phyloP scores from a whole-genome alignment of 1,139 yeast genomes.

The Chernovozyma sophiae-reginae region DNA sequence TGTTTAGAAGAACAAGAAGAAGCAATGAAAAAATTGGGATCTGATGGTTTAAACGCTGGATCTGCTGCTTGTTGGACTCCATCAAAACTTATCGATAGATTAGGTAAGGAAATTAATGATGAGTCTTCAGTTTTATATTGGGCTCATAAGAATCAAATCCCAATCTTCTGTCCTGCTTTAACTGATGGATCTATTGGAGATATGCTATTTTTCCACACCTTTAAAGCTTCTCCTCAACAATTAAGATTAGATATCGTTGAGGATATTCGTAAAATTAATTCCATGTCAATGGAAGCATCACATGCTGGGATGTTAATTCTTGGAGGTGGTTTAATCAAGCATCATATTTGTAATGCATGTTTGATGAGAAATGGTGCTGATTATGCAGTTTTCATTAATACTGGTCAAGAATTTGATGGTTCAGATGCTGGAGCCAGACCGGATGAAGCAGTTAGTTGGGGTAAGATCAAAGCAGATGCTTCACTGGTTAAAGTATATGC shows the following conservation, averaged over 20 bases:
- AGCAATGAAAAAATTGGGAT: conserved; percentile 55
- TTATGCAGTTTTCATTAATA: conserved; percentile 92
- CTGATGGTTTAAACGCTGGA: conserved; percentile 47
- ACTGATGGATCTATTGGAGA: conserved; percentile 99
- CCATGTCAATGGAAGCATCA: conserved; percentile 94
- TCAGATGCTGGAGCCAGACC: conserved; percentile 99
- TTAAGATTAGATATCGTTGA: conserved; percentile 87
- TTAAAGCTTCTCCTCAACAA: conserved; percentile 87
- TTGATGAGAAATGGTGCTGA: conserved; percentile 99
- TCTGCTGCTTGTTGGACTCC: conserved; percentile 79
- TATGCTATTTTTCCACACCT: conserved; percentile 97
- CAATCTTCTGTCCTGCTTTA: conserved; percentile 93
- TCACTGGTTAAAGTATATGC: conserved; percentile 87
- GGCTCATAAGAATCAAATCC: conserved; percentile 96
- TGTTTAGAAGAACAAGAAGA: conserved; percentile 87
- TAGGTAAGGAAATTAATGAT: conserved; percentile 92
- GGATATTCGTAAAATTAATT: conserved; percentile 85
- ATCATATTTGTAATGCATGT: conserved; percentile 96
- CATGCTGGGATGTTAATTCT: conserved; percentile 92
- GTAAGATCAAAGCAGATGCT: conserved; percentile 94
- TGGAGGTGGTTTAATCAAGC: conserved; percentile 96
- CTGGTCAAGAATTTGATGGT: conserved; percentile 98
- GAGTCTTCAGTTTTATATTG: conserved; percentile 93
- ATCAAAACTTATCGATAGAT: conserved; percentile 81
- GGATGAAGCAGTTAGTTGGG: conserved; percentile 99